These are phyloP conservation scores for Sapria himalayana DNA, from an alignment of 345 rosid species.

Conservation along the genomic window DNA sequence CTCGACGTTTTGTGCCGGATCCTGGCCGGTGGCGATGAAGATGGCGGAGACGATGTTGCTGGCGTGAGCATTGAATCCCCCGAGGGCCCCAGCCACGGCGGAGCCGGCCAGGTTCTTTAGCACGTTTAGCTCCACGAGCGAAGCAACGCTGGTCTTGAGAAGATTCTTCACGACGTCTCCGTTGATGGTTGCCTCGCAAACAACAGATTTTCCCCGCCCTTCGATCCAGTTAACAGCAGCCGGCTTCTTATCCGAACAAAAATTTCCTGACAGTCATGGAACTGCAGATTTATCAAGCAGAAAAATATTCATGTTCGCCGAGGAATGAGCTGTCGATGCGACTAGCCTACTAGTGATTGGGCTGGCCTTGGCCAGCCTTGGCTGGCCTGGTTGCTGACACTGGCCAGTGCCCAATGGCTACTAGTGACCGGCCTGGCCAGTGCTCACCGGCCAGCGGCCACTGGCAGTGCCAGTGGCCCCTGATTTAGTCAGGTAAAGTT, in stretches of 20 bases:
- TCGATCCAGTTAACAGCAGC: slow-evolving; percentile 96
- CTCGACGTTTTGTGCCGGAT: slow-evolving; percentile 80
- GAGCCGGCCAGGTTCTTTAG: slow-evolving; percentile 74
- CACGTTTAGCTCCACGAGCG: slow-evolving; percentile 67
- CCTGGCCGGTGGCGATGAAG: slow-evolving; percentile 76
- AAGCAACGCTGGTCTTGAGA: slow-evolving; percentile 46
- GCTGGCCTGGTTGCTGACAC: too few relatives aligned
- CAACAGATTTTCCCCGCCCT: slow-evolving; percentile 80
- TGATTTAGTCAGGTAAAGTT: too few relatives aligned
- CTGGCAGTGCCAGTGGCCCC: too few relatives aligned
- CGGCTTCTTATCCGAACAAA: slow-evolving; percentile 77
- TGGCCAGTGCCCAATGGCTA: too few relatives aligned
- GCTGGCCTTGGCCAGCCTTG: too few relatives aligned
- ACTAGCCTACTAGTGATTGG: too few relatives aligned
- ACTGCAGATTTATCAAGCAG: too few relatives aligned
- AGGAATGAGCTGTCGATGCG: too few relatives aligned
- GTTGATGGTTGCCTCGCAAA: slow-evolving; percentile 63
- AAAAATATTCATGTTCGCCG: too few relatives aligned
- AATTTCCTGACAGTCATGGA: slow-evolving; percentile 53
- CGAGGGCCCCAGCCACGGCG: slow-evolving; percentile 68
- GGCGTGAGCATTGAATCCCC: slow-evolving; percentile 85
- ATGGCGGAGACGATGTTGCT: slow-evolving; percentile 73
- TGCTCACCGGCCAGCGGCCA: too few relatives aligned
- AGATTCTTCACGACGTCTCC: slow-evolving; percentile 64
- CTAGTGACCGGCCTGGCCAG: too few relatives aligned